Base-by-base conservation (phyloP, 257 asterid genomes). In the Sherardia arvensis region DNA sequence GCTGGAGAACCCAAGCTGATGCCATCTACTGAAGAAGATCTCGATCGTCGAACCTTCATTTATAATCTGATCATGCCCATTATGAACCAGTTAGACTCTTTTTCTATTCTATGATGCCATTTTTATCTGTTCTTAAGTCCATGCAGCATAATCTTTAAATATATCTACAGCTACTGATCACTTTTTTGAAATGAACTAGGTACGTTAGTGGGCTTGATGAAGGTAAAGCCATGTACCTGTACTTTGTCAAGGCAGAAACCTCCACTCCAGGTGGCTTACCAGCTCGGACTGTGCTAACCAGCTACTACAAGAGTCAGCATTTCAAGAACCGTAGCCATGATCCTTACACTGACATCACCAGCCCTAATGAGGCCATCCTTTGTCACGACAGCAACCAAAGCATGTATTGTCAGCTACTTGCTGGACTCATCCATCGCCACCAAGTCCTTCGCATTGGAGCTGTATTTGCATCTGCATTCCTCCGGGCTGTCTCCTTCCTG, bases 401-500 rank as follows among this genome's bases (percentile, higher is more conserved):
- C 85, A 87, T 87, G 95, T 87, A 87, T 71, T 82, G 92, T 61
- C 95, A 87, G 54, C 66, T 87, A n/a, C 82, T 87, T 22, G 90
- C 92, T 22, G 95, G 92, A 0, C 83, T 87, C 25, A 28, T 87
- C 70, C 81, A 80, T 77, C 95, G 92, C 77, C 85, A 69, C 71
- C 78, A 77, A 28, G 95, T 87, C 79, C 84, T 87, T 67, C 95
- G 95, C 62, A 84, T 87, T 15, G 95, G 95, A 4, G 90, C 92
- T 2, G 90, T 87, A 43, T 87, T 87, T 69, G 95, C 95, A 69
- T 87, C 95, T 12, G 95, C 92, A 8, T 71, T 87, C 62, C 91
- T 87, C 68, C 88, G 92, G 14, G 80, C 92, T 26, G 81, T 87
- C 73, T 80, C 95, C 65, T 87, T 84, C 80, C 87, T 84, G 26